Conservation (phyloP, 1,139 yeast species). For the Maudiozyma humilis region DNA sequence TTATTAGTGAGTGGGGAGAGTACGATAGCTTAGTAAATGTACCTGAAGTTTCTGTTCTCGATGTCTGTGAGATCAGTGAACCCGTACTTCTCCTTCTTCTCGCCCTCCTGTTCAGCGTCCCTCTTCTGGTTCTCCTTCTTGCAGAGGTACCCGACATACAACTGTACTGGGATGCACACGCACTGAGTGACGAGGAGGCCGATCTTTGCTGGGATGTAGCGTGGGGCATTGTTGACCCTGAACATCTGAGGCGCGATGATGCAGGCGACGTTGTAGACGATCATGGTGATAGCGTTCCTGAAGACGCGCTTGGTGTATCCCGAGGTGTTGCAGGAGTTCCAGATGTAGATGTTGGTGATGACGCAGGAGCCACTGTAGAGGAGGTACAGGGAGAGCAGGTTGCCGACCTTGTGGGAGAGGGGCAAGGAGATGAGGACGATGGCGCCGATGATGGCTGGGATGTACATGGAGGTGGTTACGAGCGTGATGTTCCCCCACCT, state of each 20-base stretch:
- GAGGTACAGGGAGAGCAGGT: slow-evolving; percentile 32
- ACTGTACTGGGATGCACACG: slow-evolving; percentile 33
- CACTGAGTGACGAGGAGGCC: slow-evolving; percentile 40
- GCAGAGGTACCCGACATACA: slow-evolving; percentile 33
- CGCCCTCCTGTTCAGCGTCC: slow-evolving; percentile 32
- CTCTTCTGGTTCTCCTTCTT: slow-evolving; percentile 37
- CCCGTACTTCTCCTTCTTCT: slow-evolving; percentile 33
- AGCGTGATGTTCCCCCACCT: slow-evolving; percentile 27
- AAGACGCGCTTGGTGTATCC: slow-evolving; percentile 64
- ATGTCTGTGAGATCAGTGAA: slow-evolving; percentile 60
- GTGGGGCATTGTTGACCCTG: slow-evolving; percentile 45
- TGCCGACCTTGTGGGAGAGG: slow-evolving; percentile 30
- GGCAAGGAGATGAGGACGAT: slow-evolving; percentile 41
- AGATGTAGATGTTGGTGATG: slow-evolving; percentile 33
- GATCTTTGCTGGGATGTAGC: slow-evolving; percentile 41
- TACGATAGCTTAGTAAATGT: slow-evolving; percentile 30
- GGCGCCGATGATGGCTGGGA: slow-evolving; percentile 36
- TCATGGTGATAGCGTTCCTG: slow-evolving; percentile 49
- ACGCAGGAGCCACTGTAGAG: slow-evolving; percentile 37
- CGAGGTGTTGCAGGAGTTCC: slow-evolving; percentile 45
- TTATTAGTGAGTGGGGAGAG: too few relatives aligned
- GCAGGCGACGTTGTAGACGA: slow-evolving; percentile 62
- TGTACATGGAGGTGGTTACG: slow-evolving; percentile 28
- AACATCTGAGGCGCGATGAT: slow-evolving; percentile 67
- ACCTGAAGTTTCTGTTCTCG: slow-evolving; percentile 58